Base-by-base conservation (phyloP, 192 early-diverging fungal species). In the Podila minutissima region DNA sequence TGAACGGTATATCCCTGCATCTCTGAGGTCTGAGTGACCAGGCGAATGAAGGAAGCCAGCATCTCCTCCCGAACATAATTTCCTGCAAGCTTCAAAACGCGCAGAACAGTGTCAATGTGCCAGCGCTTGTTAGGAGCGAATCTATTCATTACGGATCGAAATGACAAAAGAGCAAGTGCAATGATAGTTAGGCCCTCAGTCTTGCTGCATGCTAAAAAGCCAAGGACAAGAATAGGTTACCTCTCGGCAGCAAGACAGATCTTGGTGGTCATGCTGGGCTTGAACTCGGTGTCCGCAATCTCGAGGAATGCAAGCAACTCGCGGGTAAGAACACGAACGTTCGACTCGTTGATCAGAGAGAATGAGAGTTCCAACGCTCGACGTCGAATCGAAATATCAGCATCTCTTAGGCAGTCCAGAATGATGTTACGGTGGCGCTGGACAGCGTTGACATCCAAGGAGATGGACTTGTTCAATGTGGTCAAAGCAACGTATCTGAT, bases 371-470 rank as follows among this genome's bases (percentile, higher is more conserved):
- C 97, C 32, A 99, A 72, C 22, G 98, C 98, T 29, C 98, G 94
- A 19, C 97, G 92, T 41, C 98, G 93, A 72, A 99, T 99, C 6
- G 96, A 97, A 65, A 97, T 93, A 86, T 99, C 98, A 10, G 90
- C 89, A 87, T 99, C 98, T 22, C 93, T 89, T 48, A 99, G 86
- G 83, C 98, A 99, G 59, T 97, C 96, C 62, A 99, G 74, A 53
- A 99, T 95, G 19, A 97, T 99, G 66, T 95, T 91, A 33, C 98
- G 94, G 74, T 99, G 98, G 50, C 98, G 93, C 85, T 99, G 98
- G 28, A 99, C 94, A 6, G 97, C 95, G 26, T 96, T 93, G 11
- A 93, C 91, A 76, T 99, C 97, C 59, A 95, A 90, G 61, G 92
- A 91, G 8, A 94, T 90, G 1, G 96, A 97, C 37, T 94, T 93